Evolutionary conservation across 495 filamentous ascomycete genomes (phyloP).

Genomic region (Durotheca rogersii): DNA sequence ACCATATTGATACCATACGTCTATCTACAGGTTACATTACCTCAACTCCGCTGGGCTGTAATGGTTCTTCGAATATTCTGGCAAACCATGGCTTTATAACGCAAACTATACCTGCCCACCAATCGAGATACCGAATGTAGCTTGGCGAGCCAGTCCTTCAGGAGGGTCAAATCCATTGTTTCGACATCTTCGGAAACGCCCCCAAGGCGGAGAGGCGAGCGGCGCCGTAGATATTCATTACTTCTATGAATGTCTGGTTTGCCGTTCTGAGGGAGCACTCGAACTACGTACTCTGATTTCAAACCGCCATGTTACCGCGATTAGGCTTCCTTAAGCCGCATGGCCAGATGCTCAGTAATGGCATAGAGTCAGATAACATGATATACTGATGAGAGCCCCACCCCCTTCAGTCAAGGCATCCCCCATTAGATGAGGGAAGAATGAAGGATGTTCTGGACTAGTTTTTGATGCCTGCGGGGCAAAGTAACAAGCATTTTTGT

Average conservation of each 20-base stretch:
- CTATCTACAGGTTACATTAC: slow-evolving; percentile 8
- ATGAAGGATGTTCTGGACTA: not conserved
- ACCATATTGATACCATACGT: not conserved
- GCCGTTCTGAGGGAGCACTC: slow-evolving; percentile 10
- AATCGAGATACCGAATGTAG: not conserved
- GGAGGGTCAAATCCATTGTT: no score
- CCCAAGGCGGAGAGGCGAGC: slow-evolving; percentile 9
- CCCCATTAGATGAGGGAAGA: not conserved
- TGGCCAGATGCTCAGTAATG: no score
- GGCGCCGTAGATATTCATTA: slow-evolving; percentile 3
- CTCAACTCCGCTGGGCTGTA: no score
- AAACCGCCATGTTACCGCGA: slow-evolving; percentile 31
- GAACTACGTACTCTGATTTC: slow-evolving; percentile 5
- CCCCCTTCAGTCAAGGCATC: no score
- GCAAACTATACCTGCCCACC: not conserved
- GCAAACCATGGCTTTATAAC: no score
- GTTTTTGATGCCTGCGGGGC: not conserved
- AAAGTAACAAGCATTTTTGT: no score
- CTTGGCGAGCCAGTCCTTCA: no score
- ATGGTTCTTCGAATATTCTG: no score
- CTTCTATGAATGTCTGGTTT: slow-evolving; percentile 33
- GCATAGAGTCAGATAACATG: no score
- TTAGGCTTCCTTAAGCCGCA: slow-evolving; percentile 18
- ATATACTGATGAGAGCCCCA: no score
- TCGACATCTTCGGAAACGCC: slow-evolving; percentile 4